phyloP scores from a whole-genome alignment of 768 basidiomycete genomes.

The Trametes elegans region DNA sequence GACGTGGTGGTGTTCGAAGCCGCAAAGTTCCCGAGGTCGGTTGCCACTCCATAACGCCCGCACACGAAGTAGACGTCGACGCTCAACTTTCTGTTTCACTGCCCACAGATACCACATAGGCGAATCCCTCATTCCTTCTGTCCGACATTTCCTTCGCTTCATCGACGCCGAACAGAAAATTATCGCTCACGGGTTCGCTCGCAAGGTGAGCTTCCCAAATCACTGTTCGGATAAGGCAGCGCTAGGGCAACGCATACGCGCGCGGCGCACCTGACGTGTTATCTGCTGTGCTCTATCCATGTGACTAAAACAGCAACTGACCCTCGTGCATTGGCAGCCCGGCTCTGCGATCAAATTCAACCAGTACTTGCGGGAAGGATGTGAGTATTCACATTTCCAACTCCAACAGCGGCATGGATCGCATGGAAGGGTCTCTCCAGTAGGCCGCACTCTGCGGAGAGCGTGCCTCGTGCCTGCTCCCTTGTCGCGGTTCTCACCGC shows the following conservation, averaged over 20 bases:
- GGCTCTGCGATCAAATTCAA: slow-evolving; percentile 62
- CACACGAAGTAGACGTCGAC: no score
- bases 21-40: slow-evolving; percentile 52
- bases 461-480: background rate
- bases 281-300: no score
- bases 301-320: background rate
- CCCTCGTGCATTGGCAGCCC: slow-evolving; percentile 37
- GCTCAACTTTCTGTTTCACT: background rate
- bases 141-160: slow-evolving; percentile 50
- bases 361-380: slow-evolving; percentile 53
- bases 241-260: background rate
- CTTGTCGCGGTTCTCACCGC: background rate
- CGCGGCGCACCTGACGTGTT: no score
- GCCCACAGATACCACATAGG: slow-evolving; percentile 45
- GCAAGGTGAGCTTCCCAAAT: slow-evolving; percentile 39
- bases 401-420: background rate
- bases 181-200: slow-evolving; percentile 40
- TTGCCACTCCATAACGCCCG: background rate
- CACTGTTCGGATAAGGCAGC: background rate
- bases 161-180: slow-evolving; percentile 49
- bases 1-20: slow-evolving; percentile 58
- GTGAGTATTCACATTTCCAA: slow-evolving; percentile 35
- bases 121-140: slow-evolving; percentile 49
- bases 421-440: background rate
- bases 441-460: background rate